Base-by-base conservation (phyloP, 1,284 basidiomycete genomes). In the Testicularia cyperi region DNA sequence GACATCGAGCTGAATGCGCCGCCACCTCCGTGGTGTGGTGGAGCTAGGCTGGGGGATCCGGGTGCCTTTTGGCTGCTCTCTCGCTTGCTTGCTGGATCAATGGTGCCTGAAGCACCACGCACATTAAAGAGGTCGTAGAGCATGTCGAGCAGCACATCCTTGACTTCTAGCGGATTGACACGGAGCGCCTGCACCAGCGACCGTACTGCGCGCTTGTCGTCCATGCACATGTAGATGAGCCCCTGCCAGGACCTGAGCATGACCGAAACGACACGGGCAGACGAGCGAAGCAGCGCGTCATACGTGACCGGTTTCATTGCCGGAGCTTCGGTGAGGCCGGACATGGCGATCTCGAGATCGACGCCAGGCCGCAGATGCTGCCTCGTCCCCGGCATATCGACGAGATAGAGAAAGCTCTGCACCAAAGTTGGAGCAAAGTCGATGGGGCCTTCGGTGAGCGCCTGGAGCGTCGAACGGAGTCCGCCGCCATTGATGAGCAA, bases 221-320 rank as follows among this genome's bases (percentile, higher is more conserved):
- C 83, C 83, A 92, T 86, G 77, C 90, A 95, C 61, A 96, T 86
- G 76, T 96, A 97, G 81, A 97, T 85, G 23, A 98, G 78, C 7
- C 92, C 94, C 56, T 88, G 87, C 92, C 94, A 99, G 9, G 88
- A 91, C 34, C 88, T 83, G 36, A 99, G 78, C 80, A 96, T 47
- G 26, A 87, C 82, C 29, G 86, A 84, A 29, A 95, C 85, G 36
- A 94, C 85, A 65, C 83, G 86, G 4, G 87, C 82, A 61, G 86
- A 88, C 16, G 84, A 82, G 65, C 84, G 83, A 79, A 97, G 86
- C 34, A 85, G 47, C 5, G 66, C 74, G 20, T 70, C 67, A 37
- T 70, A 60, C 6, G 38, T 42, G 26, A 18, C 84, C 72, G 4
- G 86, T 85, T 70, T 88, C 32, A 55, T 88, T 6, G 88, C 89